Conservation (phyloP, 257 asterid species). For the Thymus mandschuricus region DNA sequence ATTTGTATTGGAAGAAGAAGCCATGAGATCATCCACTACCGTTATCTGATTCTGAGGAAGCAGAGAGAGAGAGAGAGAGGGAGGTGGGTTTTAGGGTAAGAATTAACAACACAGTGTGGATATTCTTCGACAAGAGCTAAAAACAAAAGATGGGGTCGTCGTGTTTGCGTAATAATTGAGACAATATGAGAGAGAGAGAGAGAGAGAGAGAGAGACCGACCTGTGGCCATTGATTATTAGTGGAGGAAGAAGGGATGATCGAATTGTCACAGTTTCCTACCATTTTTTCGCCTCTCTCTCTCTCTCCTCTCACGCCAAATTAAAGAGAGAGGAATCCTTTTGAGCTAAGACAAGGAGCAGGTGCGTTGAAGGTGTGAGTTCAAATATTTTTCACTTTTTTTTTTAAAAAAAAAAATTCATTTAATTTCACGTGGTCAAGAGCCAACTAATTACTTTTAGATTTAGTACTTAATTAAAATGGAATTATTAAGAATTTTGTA, state of each 20-base stretch:
- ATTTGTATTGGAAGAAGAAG: constrained; percentile 44
- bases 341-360: constrained; percentile 73
- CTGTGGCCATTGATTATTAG: constrained; percentile 72
- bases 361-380: constrained; percentile 49
- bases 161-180: constrained; percentile 53
- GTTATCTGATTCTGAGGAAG: constrained; percentile 43
- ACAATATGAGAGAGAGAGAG: constrained; percentile 36
- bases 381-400: constrained; percentile 16
- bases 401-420: not conserved
- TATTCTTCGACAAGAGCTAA: constrained; percentile 87
- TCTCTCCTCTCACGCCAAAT: constrained; percentile 19
- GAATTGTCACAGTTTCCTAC: constrained; percentile 57
- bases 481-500: no score
- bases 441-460: no score
- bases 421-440: not conserved
- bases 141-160: constrained; percentile 72
- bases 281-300: constrained; percentile 21
- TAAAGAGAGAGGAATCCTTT: constrained; percentile 37
- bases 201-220: constrained; percentile 47
- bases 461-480: no score
- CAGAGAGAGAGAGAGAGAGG: constrained; percentile 30
- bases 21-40: constrained; percentile 48
- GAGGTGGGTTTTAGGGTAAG: constrained; percentile 45
- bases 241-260: constrained; percentile 49
- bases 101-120: constrained; percentile 46